Conservation (phyloP, 768 basidiomycete species). For the Termitomyces sp. region DNA sequence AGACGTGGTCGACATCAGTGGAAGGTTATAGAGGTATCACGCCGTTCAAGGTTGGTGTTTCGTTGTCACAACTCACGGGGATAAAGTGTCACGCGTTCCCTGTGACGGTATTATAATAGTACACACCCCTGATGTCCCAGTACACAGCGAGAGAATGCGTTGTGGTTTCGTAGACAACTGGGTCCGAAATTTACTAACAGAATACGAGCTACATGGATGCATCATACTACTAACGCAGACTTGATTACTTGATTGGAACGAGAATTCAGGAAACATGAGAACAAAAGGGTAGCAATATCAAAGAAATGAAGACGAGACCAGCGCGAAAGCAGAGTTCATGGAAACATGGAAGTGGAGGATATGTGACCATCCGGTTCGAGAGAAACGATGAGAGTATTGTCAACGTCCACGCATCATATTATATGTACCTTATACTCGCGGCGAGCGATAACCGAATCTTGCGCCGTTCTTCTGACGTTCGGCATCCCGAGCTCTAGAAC, state of each 20-base stretch:
- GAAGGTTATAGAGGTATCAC: no score
- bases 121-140: no score
- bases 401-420: not conserved
- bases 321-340: conserved; percentile 5
- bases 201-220: not conserved
- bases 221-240: not conserved
- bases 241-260: not conserved
- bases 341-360: not conserved
- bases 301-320: not conserved
- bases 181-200: not conserved
- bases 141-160: no score
- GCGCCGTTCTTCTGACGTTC: conserved; percentile 20
- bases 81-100: conserved; percentile 9
- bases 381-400: not conserved
- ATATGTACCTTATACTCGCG: not conserved
- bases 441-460: conserved; percentile 7
- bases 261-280: not conserved
- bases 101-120: no score
- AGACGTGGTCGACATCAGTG: conserved; percentile 34
- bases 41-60: no score
- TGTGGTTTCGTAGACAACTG: no score
- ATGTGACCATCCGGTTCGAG: not conserved
- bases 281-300: not conserved
- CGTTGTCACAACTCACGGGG: conserved; percentile 9
- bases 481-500: conserved; percentile 30